A percentile compares a stretch with the other conserved stretches of the same genome.
Evolutionary conservation across 345 rosid species (phyloP).

Genomic region (Bruguiera gymnorhiza): DNA sequence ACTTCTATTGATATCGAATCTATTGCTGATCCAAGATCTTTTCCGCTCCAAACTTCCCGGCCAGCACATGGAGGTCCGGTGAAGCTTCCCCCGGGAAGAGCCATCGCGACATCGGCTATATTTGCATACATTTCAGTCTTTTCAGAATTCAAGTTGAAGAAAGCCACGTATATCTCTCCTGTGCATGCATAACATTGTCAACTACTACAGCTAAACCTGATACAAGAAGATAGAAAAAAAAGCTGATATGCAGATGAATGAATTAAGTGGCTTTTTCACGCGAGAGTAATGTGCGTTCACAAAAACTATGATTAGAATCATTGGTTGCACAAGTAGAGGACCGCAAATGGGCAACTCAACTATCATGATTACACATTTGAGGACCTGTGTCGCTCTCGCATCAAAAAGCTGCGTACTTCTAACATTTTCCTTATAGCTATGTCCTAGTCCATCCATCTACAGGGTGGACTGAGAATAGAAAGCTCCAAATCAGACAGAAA

Average conservation of each 20-base stretch:
- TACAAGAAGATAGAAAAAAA: not conserved
- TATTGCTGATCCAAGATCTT: conserved; percentile 23
- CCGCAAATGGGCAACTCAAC: too few relatives aligned
- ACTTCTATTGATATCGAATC: conserved; percentile 40
- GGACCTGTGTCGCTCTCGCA: too few relatives aligned
- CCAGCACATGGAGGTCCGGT: conserved; percentile 38
- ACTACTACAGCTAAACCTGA: not conserved
- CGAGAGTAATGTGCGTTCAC: too few relatives aligned
- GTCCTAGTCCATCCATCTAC: not conserved
- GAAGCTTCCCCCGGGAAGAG: conserved; percentile 35
- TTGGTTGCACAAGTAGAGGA: too few relatives aligned
- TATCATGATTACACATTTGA: too few relatives aligned
- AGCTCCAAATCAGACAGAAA: not conserved
- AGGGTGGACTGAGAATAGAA: not conserved
- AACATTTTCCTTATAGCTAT: too few relatives aligned
- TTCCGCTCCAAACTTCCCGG: conserved; percentile 68
- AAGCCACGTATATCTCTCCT: conserved; percentile 29
- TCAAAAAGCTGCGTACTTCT: too few relatives aligned
- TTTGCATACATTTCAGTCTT: conserved; percentile 47
- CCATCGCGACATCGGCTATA: conserved; percentile 54
- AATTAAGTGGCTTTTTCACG: not conserved
- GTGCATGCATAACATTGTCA: not conserved
- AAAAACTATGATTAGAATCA: too few relatives aligned
- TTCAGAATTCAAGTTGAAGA: conserved; percentile 25
- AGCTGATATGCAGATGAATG: not conserved